A percentile compares a stretch with the other conserved stretches of the same genome.
Evolutionary conservation across 306 rosid species (phyloP).

Genomic region (Pyrus pyrifolia): DNA sequence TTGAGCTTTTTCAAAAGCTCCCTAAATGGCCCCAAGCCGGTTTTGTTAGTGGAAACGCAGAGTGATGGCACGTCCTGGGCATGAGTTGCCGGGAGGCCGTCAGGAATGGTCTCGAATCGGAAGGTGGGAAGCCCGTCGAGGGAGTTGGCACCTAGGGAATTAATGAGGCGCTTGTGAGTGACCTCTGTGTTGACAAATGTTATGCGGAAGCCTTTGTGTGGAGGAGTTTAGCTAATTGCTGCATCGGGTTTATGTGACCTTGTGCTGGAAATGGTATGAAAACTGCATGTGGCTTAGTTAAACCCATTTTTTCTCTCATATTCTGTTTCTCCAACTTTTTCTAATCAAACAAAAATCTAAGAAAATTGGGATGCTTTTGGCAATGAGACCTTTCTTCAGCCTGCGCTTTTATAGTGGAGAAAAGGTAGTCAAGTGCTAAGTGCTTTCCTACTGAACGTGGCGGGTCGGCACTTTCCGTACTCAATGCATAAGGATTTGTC

Average conservation of each 20-base stretch:
- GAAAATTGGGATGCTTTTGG: background rate
- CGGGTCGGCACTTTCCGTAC: background rate
- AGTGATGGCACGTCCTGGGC: constrained; percentile 19
- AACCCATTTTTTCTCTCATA: background rate
- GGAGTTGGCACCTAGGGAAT: constrained; percentile 17
- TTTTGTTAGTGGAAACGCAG: background rate
- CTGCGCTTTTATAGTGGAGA: background rate
- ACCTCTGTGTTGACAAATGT: constrained; percentile 36
- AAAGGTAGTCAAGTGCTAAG: background rate
- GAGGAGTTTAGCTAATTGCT: constrained; percentile 27
- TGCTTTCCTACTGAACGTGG: background rate
- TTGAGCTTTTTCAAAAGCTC: constrained; percentile 19
- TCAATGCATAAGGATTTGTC: background rate
- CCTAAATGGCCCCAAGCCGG: constrained; percentile 18
- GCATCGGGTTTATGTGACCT: constrained; percentile 34
- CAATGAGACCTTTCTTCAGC: background rate
- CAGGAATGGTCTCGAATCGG: constrained; percentile 23
- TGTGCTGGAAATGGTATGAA: constrained; percentile 31
- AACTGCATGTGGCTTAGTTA: constrained; percentile 18
- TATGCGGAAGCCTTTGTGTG: constrained; percentile 29
- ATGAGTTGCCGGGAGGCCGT: constrained; percentile 24
- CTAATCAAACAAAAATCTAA: background rate
- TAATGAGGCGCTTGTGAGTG: constrained; percentile 30
- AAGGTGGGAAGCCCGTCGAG: constrained; percentile 28
- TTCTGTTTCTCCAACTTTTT: background rate